A percentile compares a stretch with the other conserved stretches of the same genome.
Conservation (phyloP, 257 asterid species). For the Solanum pimpinellifolium region DNA sequence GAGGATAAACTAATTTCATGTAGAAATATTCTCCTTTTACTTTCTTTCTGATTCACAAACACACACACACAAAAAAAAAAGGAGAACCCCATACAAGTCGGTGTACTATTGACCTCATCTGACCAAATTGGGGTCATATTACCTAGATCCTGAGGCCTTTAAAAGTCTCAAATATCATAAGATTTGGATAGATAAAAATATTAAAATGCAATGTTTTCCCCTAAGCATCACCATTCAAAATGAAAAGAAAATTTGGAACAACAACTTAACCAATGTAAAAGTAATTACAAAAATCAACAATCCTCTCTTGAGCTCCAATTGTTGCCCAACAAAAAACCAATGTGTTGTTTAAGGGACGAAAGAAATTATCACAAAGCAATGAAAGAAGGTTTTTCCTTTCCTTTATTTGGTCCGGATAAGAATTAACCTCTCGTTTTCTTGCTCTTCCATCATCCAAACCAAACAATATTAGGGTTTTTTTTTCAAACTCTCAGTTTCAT, state of each 20-base stretch:
- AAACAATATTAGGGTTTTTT: background rate
- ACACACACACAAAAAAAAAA: background rate
- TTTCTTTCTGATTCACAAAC: background rate
- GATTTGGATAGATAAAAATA: background rate
- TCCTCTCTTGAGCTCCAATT: background rate
- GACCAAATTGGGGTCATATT: background rate
- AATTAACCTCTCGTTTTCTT: background rate
- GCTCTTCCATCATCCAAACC: background rate
- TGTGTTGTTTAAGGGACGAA: background rate
- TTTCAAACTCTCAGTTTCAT: background rate
- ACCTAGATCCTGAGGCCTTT: background rate
- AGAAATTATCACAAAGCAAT: background rate
- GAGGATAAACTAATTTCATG: background rate
- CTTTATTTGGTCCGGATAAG: background rate
- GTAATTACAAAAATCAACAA: background rate
- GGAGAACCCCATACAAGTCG: background rate
- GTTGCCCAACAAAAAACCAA: background rate
- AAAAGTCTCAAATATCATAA: background rate
- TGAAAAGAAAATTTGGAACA: background rate
- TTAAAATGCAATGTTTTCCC: background rate
- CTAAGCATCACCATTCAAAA: background rate
- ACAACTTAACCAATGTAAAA: background rate
- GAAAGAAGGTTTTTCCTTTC: background rate
- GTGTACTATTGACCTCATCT: background rate
- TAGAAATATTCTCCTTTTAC: background rate